Base-by-base conservation (phyloP, 495 filamentous ascomycete genomes). In the Aspergillus hancockii region DNA sequence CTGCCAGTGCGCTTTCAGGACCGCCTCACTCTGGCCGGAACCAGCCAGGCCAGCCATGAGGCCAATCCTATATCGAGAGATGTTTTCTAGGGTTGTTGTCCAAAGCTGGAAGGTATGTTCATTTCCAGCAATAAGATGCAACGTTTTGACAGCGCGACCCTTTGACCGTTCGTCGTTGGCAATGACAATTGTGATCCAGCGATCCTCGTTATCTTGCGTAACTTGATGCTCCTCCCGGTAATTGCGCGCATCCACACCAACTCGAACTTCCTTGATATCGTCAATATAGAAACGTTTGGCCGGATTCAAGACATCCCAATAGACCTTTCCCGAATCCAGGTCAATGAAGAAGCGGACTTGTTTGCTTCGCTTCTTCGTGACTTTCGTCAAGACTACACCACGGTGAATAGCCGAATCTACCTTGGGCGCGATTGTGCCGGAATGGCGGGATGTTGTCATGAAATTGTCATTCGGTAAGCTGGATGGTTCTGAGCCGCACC, bases 171-270 rank as follows among this genome's bases (percentile, higher is more conserved):
- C 83, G 13, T 82, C 80, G 49, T 90, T 83, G 5, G 83, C 79
- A 68, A 96, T 95, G 46, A 95, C 80, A 60, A 98, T 89, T 28
- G 94, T 94, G 63, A 97, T 90, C 86, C 92, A 96, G 21, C 84
- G 82, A 28, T 78, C 71, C 68, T 91, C 87, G 5, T 78, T 76
- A 10, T 83, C 79, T 54, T 85, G 80, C 4, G 85, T 63, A 30
- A 94, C 70, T 38, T 85, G 81, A 64, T 89, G 88, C 66, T 96
- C 93, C 68, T 96, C 88, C 12, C 90, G 88, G 63, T 96, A 96
- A 62, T 95, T 92, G 47, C 86, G 82, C 34, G 92, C 92, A 67
- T 97, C 91, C n/a, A 84, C 80, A 36, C 91, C 93, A 36, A 86
- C 83, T 53, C 92, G 86, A 45, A 98, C 90, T 60, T 96, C 91